phyloP scores from a whole-genome alignment of 176 grass and related monocot genomes.

The Tillandsia fasciculata region DNA sequence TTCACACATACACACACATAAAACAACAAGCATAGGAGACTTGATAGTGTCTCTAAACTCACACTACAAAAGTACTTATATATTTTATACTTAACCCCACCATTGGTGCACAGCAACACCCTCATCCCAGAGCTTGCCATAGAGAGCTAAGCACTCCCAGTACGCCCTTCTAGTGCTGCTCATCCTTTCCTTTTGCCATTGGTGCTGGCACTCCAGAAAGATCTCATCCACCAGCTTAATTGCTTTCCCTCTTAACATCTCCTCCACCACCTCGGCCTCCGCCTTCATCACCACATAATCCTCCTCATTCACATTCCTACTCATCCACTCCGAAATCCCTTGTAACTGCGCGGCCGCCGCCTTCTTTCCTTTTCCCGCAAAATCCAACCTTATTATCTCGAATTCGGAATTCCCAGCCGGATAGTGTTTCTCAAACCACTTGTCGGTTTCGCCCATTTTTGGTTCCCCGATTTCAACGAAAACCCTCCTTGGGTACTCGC shows the following conservation, averaged over 20 bases:
- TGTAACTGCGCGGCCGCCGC: neutral
- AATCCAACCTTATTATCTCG: conserved; percentile 23
- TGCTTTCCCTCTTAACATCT: neutral
- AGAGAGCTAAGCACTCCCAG: conserved; percentile 34
- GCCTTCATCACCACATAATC: conserved; percentile 37
- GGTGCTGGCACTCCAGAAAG: conserved; percentile 1
- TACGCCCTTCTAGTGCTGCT: conserved; percentile 12
- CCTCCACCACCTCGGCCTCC: conserved; percentile 8
- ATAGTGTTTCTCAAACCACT: conserved; percentile 24
- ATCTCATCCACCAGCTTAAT: conserved; percentile 11
- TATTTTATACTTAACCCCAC: conserved; percentile 22
- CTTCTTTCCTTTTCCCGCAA: neutral
- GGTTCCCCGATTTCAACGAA: conserved; percentile 19
- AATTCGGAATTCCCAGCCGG: conserved; percentile 19
- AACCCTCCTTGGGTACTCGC: conserved; percentile 11
- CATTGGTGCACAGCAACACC: conserved; percentile 29
- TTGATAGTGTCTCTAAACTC: neutral
- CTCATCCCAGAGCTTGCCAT: conserved; percentile 28
- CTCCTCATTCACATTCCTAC: conserved; percentile 21
- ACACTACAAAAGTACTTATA: neutral
- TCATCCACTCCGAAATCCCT: conserved; percentile 22
- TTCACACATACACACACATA: neutral
- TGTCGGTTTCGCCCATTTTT: neutral
- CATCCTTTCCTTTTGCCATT: conserved; percentile 4
- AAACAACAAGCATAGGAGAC: neutral